These are phyloP conservation scores for Panicum miliaceum DNA, from an alignment of 176 grass and related monocot genomes.

Conservation along the genomic window DNA sequence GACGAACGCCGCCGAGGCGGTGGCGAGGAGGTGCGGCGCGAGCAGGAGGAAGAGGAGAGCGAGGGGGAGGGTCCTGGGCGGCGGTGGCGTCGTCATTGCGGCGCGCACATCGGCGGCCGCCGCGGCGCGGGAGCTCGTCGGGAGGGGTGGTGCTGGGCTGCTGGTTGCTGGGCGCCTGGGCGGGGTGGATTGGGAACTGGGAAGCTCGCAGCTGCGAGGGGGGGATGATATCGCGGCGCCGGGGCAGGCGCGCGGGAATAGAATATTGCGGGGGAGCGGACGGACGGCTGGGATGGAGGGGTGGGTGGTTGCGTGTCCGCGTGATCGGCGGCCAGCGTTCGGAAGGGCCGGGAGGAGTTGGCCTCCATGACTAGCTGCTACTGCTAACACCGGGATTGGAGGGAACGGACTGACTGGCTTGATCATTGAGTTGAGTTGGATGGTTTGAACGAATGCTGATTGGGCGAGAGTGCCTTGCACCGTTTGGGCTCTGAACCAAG, in stretches of 20 bases:
- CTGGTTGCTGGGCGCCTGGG: background rate
- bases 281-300: constrained; percentile 30
- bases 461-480: background rate
- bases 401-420: background rate
- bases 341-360: constrained; percentile 20
- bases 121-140: background rate
- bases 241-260: constrained; percentile 10
- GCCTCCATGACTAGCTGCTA: constrained; percentile 35
- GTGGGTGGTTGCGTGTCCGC: constrained; percentile 41
- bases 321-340: constrained; percentile 43
- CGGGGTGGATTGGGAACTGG: constrained; percentile 14
- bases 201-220: too few species aligned
- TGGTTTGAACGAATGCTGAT: background rate
- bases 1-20: constrained; percentile 27
- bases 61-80: background rate
- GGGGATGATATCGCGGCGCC: background rate
- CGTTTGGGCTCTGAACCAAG: background rate
- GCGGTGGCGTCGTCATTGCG: constrained; percentile 38
- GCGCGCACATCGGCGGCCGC: constrained; percentile 42
- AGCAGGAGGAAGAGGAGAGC: constrained; percentile 39
- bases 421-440: background rate
- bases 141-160: too few species aligned
- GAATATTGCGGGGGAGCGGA: background rate
- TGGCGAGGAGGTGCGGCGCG: constrained; percentile 23
- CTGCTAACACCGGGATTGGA: background rate